Evolutionary conservation across 2,329 filamentous ascomycete species (phyloP).

Genomic region (Grosmannia clavigera): DNA sequence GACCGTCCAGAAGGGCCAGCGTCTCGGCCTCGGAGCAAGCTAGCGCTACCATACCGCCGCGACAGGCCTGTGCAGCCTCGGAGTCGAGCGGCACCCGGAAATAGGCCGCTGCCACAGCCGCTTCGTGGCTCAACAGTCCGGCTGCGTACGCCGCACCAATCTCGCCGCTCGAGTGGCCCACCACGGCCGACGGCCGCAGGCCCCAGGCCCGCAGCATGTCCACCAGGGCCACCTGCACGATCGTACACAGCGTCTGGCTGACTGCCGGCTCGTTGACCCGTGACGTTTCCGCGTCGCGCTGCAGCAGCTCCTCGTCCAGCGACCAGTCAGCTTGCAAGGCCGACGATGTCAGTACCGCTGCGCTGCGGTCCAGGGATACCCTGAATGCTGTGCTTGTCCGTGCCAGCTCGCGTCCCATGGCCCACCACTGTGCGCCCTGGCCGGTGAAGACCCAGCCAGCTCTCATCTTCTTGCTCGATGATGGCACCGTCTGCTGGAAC

Average conservation of each 20-base stretch:
- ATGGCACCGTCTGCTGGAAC: not conserved
- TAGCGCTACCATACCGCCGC: constrained; percentile 36
- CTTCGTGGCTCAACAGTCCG: constrained; percentile 25
- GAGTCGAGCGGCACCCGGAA: constrained; percentile 27
- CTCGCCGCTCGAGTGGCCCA: constrained; percentile 38
- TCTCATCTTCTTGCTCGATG: not conserved
- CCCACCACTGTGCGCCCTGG: constrained; percentile 18
- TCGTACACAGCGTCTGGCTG: constrained; percentile 28
- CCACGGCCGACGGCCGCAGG: constrained; percentile 22
- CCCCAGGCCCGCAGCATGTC: constrained; percentile 25
- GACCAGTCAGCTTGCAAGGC: constrained; percentile 24
- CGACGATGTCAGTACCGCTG: constrained; percentile 16
- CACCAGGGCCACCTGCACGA: constrained; percentile 34
- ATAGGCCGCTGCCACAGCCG: constrained; percentile 33
- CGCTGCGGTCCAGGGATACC: constrained; percentile 10
- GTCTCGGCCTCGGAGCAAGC: constrained; percentile 25
- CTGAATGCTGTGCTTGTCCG: constrained; percentile 7
- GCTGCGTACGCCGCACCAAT: constrained; percentile 38
- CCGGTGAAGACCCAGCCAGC: constrained; percentile 17
- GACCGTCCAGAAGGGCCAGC: constrained; percentile 11
- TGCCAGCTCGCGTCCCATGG: constrained; percentile 22
- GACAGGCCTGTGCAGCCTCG: constrained; percentile 6
- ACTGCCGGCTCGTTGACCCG: constrained; percentile 26
- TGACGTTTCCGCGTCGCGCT: constrained; percentile 20
- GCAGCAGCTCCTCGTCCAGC: constrained; percentile 23